Base-by-base conservation (phyloP, 2,329 filamentous ascomycete species). In the Emergomyces orientalis region DNA sequence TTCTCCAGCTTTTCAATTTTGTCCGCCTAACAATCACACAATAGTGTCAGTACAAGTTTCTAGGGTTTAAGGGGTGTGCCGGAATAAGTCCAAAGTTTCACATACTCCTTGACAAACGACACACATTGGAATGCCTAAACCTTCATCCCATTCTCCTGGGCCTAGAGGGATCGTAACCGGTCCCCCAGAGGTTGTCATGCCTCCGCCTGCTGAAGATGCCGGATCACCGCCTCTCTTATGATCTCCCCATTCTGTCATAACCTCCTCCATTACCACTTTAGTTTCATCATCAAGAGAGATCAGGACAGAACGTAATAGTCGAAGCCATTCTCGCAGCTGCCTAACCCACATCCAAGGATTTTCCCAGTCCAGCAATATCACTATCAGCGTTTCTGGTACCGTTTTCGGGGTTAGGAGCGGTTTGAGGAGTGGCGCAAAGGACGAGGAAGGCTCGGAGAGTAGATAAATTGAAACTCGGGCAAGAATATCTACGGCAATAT, bases 51-150 rank as follows among this genome's bases (percentile, higher is more conserved):
- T 64, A 65, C 61, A 51, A 52, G 34, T 37, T 60, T 19, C 32
- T 62, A 49, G 4, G n/a, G 11, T 27, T 7, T n/a, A 55, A 11
- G 49, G 14, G 34, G 45, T 37, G 13, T 43, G 32, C 27, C n/a
- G 22, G 17, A 43, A 43, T 22, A 37, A 37, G 61, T 34, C 9
- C 4, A 7, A 39, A 34, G 25, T 41, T 59, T 47, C 41, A 75
- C 85, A 76, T 75, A 92, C 91, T 73, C 96, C 94, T 75, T 97
- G 92, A 73, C 93, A 96, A n/a, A 97, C 91, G 9, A 99, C 89
- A 71, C 90, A 95, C 45, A 99, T 79, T 0, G 91, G 91, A 62
- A 99, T 77, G 0, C 92, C 92, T 9, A 97, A 78, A 5, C 87
- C 90, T 71, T 96, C 91, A 66, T 96, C 90, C 90, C 92, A 97